A percentile compares a stretch with the other conserved stretches of the same genome.
Evolutionary conservation across 495 filamentous ascomycete genomes (phyloP).

Genomic region (Astrothelium macrocarpum): DNA sequence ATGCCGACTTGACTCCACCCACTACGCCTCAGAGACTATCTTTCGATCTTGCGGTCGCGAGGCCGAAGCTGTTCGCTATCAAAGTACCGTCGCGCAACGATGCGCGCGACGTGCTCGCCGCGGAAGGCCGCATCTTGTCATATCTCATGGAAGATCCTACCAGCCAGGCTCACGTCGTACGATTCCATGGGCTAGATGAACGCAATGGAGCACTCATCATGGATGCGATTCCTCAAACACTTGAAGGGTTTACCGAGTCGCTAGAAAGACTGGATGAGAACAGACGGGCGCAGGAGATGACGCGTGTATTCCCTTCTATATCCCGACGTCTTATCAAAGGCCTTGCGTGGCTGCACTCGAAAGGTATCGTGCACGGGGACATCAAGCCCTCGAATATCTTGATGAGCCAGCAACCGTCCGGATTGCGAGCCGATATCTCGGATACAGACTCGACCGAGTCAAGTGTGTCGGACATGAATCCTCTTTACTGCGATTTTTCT

Average conservation of each 20-base stretch:
- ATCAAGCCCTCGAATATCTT: conserved; percentile 50
- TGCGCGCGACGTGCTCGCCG: conserved; percentile 39
- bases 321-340: conserved; percentile 42
- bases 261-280: conserved; percentile 19
- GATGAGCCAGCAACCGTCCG: conserved; percentile 21
- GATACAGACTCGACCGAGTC: conserved; percentile 13
- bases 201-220: conserved; percentile 44
- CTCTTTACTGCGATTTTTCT: conserved; percentile 51
- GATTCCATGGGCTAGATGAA: conserved; percentile 47
- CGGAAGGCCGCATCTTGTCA: conserved; percentile 46
- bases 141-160: conserved; percentile 34
- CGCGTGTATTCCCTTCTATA: conserved; percentile 28
- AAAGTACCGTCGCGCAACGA: conserved; percentile 44
- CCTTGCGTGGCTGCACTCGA: conserved; percentile 43
- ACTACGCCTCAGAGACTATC: conserved; percentile 32
- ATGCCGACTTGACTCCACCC: conserved; percentile 36
- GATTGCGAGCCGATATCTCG: conserved; percentile 9
- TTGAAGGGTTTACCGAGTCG: conserved; percentile 41
- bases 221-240: conserved; percentile 39
- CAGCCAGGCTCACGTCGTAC: conserved; percentile 38
- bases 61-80: conserved; percentile 38
- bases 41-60: conserved; percentile 22
- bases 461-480: conserved; percentile 31
- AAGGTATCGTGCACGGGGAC: conserved; percentile 45
- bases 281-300: conserved; percentile 17